phyloP scores from a whole-genome alignment of 2,329 filamentous ascomycete species.

The Trichoderma harzianum region DNA sequence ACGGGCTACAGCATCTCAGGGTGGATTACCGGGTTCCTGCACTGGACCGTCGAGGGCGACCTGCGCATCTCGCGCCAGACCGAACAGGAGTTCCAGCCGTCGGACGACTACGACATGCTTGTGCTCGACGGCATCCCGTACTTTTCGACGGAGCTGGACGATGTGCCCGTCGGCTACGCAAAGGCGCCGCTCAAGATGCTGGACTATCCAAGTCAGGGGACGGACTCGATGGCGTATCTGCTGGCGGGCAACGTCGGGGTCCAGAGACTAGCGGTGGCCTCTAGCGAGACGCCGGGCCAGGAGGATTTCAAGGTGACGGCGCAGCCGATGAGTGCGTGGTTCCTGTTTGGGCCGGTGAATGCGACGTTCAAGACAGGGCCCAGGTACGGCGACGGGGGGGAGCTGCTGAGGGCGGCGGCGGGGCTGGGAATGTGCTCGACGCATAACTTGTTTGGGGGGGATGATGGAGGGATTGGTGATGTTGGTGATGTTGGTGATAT shows the following conservation, averaged over 20 bases:
- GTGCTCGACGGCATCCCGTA: constrained; percentile 33
- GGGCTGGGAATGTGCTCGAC: constrained; percentile 10
- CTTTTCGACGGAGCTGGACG: constrained; percentile 24
- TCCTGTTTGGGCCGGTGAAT: constrained; percentile 38
- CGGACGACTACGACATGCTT: constrained; percentile 7
- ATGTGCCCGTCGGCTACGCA: constrained; percentile 39
- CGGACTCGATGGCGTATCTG: constrained; percentile 31
- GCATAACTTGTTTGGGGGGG: not conserved
- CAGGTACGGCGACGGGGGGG: constrained; percentile 22
- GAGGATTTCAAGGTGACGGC: constrained; percentile 24
- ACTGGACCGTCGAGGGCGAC: constrained; percentile 39
- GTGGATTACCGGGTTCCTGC: constrained; percentile 49
- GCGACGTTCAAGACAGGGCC: constrained; percentile 22
- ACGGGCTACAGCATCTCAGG: constrained; percentile 41
- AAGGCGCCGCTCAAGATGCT: constrained; percentile 39
- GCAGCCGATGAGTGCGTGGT: constrained; percentile 39
- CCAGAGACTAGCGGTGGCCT: constrained; percentile 23
- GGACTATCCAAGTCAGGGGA: constrained; percentile 23
- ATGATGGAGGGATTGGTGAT: not conserved
- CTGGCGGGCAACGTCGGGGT: constrained; percentile 40
- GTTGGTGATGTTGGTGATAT: not conserved
- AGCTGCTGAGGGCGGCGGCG: constrained; percentile 8
- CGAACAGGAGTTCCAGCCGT: not conserved
- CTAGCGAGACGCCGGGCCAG: not conserved
- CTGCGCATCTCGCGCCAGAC: constrained; percentile 22